phyloP scores from a whole-genome alignment of 148 eudicot genomes.

The Simmondsia chinensis region DNA sequence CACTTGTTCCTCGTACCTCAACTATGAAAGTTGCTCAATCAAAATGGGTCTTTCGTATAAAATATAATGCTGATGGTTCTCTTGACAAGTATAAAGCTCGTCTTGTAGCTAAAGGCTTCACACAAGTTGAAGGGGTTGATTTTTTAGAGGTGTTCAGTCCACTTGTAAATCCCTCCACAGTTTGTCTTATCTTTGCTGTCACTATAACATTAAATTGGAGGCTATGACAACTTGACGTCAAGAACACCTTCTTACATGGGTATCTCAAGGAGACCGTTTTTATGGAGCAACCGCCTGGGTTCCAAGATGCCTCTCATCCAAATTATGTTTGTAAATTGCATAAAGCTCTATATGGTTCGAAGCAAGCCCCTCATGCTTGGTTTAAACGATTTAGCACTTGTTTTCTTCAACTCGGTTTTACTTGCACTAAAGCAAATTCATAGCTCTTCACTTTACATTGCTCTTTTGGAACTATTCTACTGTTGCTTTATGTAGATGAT shows the following conservation, averaged over 20 bases:
- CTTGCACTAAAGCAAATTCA: no score
- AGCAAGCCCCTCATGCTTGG: not conserved
- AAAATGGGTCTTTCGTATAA: constrained; percentile 2
- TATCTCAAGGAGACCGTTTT: not conserved
- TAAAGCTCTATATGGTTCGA: not conserved
- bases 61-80: not conserved
- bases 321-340: not conserved
- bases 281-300: not conserved
- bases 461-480: no score
- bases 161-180: not conserved
- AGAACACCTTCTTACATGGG: not conserved
- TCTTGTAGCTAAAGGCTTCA: no score
- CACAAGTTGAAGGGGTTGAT: not conserved
- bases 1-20: no score
- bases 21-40: not conserved
- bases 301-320: not conserved
- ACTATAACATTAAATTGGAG: not conserved
- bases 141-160: not conserved
- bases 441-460: no score
- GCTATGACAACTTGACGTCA: not conserved
- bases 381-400: not conserved
- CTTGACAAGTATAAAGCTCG: not conserved
- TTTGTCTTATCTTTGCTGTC: not conserved
- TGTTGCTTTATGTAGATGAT: no score
- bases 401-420: not conserved